Base-by-base conservation (phyloP, 441 rosid species). In the Aquilaria agallochum region DNA sequence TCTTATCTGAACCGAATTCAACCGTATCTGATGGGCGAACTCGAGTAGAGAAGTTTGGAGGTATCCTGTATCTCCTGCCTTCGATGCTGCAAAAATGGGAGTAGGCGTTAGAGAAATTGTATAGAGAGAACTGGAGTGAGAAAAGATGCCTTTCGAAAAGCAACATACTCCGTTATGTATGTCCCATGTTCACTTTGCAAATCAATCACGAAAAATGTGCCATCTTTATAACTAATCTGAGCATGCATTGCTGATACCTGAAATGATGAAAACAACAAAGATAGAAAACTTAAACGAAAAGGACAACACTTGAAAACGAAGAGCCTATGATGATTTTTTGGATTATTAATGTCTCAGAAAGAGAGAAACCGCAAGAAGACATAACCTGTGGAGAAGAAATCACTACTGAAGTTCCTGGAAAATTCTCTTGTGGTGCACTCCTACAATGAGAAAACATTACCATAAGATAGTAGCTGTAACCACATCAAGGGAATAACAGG, bases 201-300 rank as follows among this genome's bases (percentile, higher is more conserved):
- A 83, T 91, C 99, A 52, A 72, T 78, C 57, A 91, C 48, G 69
- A 76, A 89, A 72, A 87, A 94, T 34, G 80, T 82, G 33, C 95
- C 96, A 11, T 87, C 85, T 74, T 89, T 89, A 65, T 84, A 84
- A 77, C 56, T 80, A 51, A 91, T 79, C 31, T 78, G 85, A 5
- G 97, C 99, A 77, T 94, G 99, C 76, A 51, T 74, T 66, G 80
- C 69, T 9, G 94, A 84, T 59, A 91, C 86, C 97, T 94, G 80
- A 50, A 54, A 59, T 70, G 61, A 36, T 36, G 7, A 1, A 8
- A 36, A 36, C 27, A 36, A 36, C 42, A 8, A 36, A 3, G 42
- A 5, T 36, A 36, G 2, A 36, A 4, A 3, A 8, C 7, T 36
- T 3, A 36, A 36, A 36, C 64, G 5, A 50, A 13, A 50, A 50